phyloP scores from a whole-genome alignment of 164 flowering plant species.

The Houttuynia cordata region DNA sequence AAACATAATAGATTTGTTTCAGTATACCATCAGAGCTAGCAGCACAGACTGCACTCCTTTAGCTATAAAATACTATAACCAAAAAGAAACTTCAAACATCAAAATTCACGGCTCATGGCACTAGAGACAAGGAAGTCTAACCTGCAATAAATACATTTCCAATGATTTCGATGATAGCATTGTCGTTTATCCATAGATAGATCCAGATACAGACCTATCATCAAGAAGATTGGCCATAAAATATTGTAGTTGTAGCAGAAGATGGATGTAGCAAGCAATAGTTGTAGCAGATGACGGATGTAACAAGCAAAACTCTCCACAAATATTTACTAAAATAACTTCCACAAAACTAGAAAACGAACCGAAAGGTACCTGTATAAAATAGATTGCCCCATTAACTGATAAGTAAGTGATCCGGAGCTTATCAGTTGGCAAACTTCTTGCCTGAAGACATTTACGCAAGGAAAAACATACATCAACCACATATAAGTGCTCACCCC shows the following conservation, averaged over 20 bases:
- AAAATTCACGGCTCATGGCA: neutral
- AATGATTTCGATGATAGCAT: conserved; percentile 41
- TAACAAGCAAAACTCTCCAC: neutral
- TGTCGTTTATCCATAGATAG: conserved; percentile 76
- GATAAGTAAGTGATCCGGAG: conserved; percentile 51
- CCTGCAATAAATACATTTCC: conserved; percentile 91
- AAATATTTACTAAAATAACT: too few species aligned
- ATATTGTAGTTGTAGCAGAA: too few species aligned
- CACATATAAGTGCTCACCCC: neutral
- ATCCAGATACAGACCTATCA: conserved; percentile 79
- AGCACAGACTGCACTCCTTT: neutral
- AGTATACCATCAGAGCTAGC: neutral
- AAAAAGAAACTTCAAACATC: neutral
- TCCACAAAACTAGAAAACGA: neutral
- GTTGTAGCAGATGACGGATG: neutral
- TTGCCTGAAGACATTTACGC: conserved; percentile 37
- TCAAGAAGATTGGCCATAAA: neutral
- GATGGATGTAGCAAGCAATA: too few species aligned
- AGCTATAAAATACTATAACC: neutral
- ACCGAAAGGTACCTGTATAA: conserved; percentile 46
- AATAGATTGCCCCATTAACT: conserved; percentile 47
- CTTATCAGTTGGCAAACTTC: conserved; percentile 81
- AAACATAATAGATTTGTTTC: neutral
- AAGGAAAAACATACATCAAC: neutral
- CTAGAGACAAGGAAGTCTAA: conserved; percentile 11